Base-by-base conservation (phyloP, 2,329 filamentous ascomycete genomes). In the Leptosphaerulina australis region DNA sequence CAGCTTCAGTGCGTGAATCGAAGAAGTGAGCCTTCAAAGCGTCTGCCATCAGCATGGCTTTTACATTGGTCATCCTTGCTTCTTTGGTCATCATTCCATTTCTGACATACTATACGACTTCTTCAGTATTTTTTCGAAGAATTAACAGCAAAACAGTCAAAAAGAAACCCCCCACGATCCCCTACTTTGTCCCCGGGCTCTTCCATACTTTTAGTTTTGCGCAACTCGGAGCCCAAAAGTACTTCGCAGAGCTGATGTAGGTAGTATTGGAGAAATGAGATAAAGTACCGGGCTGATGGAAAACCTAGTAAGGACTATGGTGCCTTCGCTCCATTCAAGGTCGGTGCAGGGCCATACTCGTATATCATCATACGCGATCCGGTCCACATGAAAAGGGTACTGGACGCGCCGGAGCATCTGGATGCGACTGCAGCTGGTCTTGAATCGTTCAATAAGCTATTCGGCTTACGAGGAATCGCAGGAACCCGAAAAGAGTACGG, bases 221-320 rank as follows among this genome's bases (percentile, higher is more conserved):
- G 3, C 52, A 48, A 15, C 31, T 51, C 9, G 63, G 62, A 18
- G 56, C 60, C 7, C 56, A 58, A 8, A 58, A 55, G 21, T 66
- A 62, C 40, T 63, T 68, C 26, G 64, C 60, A 5, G 52, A 54
- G n/a, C 36, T 64, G 17, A 47, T 67, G 65, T 68, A 50, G 38
- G 60, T 35, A 24, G 5, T 4, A 37, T 28, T 9, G 12, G 11
- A 11, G 21, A 9, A 10, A 7, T 3, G 18, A 29, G 1, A 4
- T 7, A 7, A 2, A 15, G 14, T 11, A 9, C n/a, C 7, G 4
- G 30, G 38, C 56, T 63, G 12, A 62, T 10, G 10, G 11, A n/a
- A 6, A 7, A 3, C 4, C 11, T 18, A 69, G 66, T 12, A 60
- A 63, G 11, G 57, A 64, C 11, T 67, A 64, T 58, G 62, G 59